Evolutionary conservation across 2,329 filamentous ascomycete species (phyloP), one percentile per base, ranked within the genome.

Genomic region (Sporothrix mexicana): DNA sequence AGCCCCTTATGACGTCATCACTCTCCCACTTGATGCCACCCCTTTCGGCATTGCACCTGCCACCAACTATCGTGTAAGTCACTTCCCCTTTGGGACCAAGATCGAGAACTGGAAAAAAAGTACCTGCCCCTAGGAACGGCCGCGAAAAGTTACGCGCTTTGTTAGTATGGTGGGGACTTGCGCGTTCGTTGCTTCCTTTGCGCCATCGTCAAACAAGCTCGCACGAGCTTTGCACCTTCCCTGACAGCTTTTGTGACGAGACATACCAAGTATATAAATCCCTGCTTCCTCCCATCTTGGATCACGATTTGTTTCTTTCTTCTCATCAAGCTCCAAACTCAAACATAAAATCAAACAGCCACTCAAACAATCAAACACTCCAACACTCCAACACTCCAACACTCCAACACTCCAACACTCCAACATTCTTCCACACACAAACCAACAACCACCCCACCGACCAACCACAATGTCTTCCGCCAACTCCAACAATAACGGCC

Each of bases 401-500:
- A n/a, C 36, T 55, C 12, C 15, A 41, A 47, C 12, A 41, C 9
- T 12, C 15, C 62, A 2, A 12, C 45, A n/a, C 30, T 45, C n/a
- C 15, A 45, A 67, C 45, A 67, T 23, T 67, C n/a, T 67, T 20
- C 13, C 20, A 17, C 20, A 23, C 25, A 8, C 41, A 55, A 64
- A 45, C 13, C 8, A 10, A 72, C 57, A 70, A 71, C 62, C 8
- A 17, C 13, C 70, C 61, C 59, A 82, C 61, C 64, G 30, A 70
- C 47, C 67, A 61, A 43, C 43, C 51, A 57, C 15, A 25, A 71
- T 73, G 72, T 72, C 72, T 66, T 51, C 69, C 62, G 30, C 69
- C 57, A 74, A 72, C 67, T 62, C 41, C 57, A 57, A 20, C 73
- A 61, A 83, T 80, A 80, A 82, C 73, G 82, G 81, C 77, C 88